Percentiles rank a stretch among this genome's conserved stretches.
Conservation (phyloP, 345 rosid species). For the Salix brachista region DNA sequence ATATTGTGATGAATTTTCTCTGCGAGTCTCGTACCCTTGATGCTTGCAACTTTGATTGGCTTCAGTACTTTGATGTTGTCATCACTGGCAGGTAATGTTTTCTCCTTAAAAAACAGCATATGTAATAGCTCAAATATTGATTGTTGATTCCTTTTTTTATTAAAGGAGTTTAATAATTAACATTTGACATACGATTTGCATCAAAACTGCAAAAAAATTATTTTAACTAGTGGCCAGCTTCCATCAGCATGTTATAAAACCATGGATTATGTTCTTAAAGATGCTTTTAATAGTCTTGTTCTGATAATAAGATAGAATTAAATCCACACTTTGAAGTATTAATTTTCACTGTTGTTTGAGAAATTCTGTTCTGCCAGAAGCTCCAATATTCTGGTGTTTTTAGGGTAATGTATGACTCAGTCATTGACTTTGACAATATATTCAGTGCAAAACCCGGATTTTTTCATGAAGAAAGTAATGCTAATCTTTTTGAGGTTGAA, state of each 20-base stretch:
- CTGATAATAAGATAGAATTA: too few species aligned
- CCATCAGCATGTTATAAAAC: too few species aligned
- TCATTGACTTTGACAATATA: neutral
- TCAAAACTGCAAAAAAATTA: too few species aligned
- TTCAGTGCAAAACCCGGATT: constrained; percentile 93
- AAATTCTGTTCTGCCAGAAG: neutral
- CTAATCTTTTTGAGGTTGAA: constrained; percentile 90
- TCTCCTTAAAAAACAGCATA: constrained; percentile 4
- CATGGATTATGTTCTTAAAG: too few species aligned
- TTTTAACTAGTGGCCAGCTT: too few species aligned
- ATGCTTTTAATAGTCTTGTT: too few species aligned
- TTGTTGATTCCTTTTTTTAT: neutral
- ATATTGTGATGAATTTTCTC: constrained; percentile 92
- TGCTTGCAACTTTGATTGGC: constrained; percentile 83
- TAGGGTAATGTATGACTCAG: constrained; percentile 10
- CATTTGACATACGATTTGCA: too few species aligned
- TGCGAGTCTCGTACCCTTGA: constrained; percentile 45
- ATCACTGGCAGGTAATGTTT: constrained; percentile 83
- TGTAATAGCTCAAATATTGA: neutral
- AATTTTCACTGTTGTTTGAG: neutral
- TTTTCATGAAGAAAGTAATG: constrained; percentile 83
- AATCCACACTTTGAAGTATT: neutral
- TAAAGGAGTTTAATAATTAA: too few species aligned
- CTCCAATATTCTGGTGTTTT: neutral
- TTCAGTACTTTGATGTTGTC: constrained; percentile 78